Percentiles rank a stretch among this genome's conserved stretches.
These are phyloP conservation scores for Tricholomella constricta DNA, from an alignment of 768 basidiomycete genomes.

Conservation along the genomic window DNA sequence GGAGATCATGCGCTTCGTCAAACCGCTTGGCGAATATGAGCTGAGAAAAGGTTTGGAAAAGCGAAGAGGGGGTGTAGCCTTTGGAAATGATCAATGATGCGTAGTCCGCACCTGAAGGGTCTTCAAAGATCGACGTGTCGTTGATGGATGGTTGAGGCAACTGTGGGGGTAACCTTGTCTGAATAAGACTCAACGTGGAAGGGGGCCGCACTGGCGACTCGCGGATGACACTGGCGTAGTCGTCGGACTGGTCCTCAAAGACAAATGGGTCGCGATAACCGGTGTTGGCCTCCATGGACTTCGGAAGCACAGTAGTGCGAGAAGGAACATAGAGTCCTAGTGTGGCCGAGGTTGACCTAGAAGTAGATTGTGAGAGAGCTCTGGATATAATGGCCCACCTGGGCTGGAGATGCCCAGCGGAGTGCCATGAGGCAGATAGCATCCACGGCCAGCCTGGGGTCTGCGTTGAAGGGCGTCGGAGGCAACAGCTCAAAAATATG, in stretches of 20 bases:
- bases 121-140: conserved; percentile 37
- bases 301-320: conserved; percentile 3
- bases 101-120: conserved; percentile 27
- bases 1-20: conserved; percentile 31
- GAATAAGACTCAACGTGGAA: conserved; percentile 28
- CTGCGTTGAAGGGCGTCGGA: not conserved
- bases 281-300: not conserved
- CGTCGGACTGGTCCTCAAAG: conserved; percentile 34
- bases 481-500: conserved; percentile 6
- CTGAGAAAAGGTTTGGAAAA: conserved; percentile 19
- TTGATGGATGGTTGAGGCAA: conserved; percentile 27
- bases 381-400: conserved; percentile 19
- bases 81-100: not conserved
- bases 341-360: conserved; percentile 13
- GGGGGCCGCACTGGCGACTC: conserved; percentile 14
- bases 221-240: conserved; percentile 25
- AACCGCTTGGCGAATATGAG: conserved; percentile 24
- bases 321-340: conserved; percentile 7
- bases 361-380: conserved; percentile 5
- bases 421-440: conserved; percentile 32
- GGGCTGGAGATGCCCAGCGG: conserved; percentile 17
- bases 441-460: conserved; percentile 24
- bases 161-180: conserved; percentile 28
- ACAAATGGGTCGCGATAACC: conserved; percentile 13
- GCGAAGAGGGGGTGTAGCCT: conserved; percentile 8